Evolutionary conservation across 306 rosid species (phyloP).

Genomic region (Lathyrus sativus): DNA sequence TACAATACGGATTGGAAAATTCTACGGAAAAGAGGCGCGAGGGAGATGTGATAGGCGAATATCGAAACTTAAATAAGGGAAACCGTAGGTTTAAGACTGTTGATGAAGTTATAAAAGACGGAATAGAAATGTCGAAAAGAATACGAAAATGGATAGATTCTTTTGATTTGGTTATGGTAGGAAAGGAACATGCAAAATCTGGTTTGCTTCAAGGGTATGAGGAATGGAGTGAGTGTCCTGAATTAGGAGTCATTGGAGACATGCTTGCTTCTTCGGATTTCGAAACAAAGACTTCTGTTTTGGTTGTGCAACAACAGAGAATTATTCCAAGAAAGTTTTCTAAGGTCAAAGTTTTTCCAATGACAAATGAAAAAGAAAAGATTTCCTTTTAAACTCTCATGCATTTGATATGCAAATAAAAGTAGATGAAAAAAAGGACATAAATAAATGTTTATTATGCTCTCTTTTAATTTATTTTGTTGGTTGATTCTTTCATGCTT

Average conservation of each 20-base stretch:
- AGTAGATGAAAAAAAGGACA: background rate
- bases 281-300: constrained; percentile 46
- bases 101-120: constrained; percentile 68
- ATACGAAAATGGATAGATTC: constrained; percentile 52
- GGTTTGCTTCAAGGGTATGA: constrained; percentile 52
- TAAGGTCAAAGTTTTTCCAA: background rate
- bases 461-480: background rate
- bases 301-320: constrained; percentile 73
- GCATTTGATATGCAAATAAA: constrained; percentile 4
- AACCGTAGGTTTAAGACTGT: constrained; percentile 55
- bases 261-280: constrained; percentile 65
- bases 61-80: constrained; percentile 43
- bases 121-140: constrained; percentile 43
- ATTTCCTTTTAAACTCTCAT: constrained; percentile 35
- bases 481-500: background rate
- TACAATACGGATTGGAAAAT: constrained; percentile 58
- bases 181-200: constrained; percentile 53
- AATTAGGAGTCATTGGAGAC: constrained; percentile 64
- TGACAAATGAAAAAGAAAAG: constrained; percentile 28
- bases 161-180: constrained; percentile 68
- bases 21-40: constrained; percentile 52
- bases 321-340: constrained; percentile 38
- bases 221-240: constrained; percentile 68
- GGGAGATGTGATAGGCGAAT: constrained; percentile 52
- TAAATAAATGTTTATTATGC: background rate